Percentiles rank a stretch among this genome's conserved stretches.
These are phyloP conservation scores for Venturiaceae sp. DNA, from an alignment of 2,329 filamentous ascomycete genomes.

Conservation along the genomic window DNA sequence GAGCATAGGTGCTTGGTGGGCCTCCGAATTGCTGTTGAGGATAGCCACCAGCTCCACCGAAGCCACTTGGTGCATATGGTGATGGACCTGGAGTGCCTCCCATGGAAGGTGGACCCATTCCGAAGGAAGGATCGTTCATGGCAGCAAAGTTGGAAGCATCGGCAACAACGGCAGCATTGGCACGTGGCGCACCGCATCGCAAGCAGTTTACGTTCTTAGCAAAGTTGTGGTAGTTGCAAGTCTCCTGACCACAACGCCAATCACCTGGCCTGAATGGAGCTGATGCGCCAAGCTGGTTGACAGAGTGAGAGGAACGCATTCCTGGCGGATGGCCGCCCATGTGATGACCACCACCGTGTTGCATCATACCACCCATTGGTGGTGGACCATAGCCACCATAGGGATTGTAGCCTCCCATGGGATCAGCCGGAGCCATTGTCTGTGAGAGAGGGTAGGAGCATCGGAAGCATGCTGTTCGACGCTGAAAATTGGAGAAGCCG, in stretches of 20 bases:
- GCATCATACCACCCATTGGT: slow-evolving; percentile 24
- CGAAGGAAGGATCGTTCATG: slow-evolving; percentile 60
- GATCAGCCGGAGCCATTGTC: slow-evolving; percentile 72
- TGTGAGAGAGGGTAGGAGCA: slow-evolving; percentile 70
- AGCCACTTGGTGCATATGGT: slow-evolving; percentile 47
- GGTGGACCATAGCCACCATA: slow-evolving; percentile 55
- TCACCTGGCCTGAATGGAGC: slow-evolving; percentile 97
- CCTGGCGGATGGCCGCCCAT: slow-evolving; percentile 58
- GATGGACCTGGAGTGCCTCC: slow-evolving; percentile 61
- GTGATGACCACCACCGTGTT: slow-evolving; percentile 40
- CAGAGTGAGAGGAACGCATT: slow-evolving; percentile 34
- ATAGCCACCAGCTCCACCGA: slow-evolving; percentile 40
- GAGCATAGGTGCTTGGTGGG: slow-evolving; percentile 77
- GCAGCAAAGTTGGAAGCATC: slow-evolving; percentile 69
- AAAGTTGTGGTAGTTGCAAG: slow-evolving; percentile 98
- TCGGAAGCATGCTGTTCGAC: slow-evolving; percentile 95
- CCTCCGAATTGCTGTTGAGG: slow-evolving; percentile 74
- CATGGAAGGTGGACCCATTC: slow-evolving; percentile 80
- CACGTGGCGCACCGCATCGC: slow-evolving; percentile 88
- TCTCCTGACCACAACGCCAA: slow-evolving; percentile 97
- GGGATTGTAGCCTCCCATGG: slow-evolving; percentile 52
- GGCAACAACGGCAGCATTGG: slow-evolving; percentile 85
- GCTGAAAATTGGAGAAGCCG: slow-evolving; percentile 98
- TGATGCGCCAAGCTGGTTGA: slow-evolving; percentile 35
- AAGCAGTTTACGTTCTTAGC: slow-evolving; percentile 98